Percentiles rank a stretch among this genome's conserved stretches.
Conservation (phyloP, 306 rosid species). For the Cucumis hystrix region DNA sequence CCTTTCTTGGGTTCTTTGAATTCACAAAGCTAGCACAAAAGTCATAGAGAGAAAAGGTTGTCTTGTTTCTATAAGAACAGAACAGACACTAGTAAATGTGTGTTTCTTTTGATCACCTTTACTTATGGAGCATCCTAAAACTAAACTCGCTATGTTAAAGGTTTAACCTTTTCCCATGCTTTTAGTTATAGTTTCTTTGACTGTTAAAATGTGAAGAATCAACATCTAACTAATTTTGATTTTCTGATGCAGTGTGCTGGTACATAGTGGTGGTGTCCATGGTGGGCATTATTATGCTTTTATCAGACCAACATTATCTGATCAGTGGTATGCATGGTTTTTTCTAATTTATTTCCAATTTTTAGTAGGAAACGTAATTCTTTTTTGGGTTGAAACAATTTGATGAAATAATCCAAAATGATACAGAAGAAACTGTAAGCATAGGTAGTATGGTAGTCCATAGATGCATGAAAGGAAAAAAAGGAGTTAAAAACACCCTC, state of each 20-base stretch:
- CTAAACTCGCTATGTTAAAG: background rate
- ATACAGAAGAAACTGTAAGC: no score
- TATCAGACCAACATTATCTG: conserved; percentile 75
- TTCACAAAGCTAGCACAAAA: background rate
- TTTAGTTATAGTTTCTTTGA: background rate
- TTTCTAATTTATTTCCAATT: background rate
- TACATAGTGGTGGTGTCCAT: conserved; percentile 93
- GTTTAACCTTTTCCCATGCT: background rate
- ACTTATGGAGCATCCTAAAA: background rate
- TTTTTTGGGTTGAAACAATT: background rate
- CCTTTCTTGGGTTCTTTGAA: background rate
- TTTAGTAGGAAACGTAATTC: background rate
- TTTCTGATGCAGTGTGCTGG: conserved; percentile 69
- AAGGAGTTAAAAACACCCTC: background rate
- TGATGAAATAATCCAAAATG: background rate
- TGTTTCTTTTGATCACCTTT: background rate
- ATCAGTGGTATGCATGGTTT: conserved; percentile 59
- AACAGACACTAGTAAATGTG: background rate
- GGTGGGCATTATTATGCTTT: conserved; percentile 96
- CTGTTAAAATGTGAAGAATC: background rate
- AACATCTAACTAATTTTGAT: background rate
- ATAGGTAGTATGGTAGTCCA: no score
- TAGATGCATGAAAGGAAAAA: background rate
- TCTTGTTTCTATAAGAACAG: background rate
- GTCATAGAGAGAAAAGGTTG: background rate